Conservation (phyloP, 202 grass and related monocot genomes). For the Musa balbisiana region DNA sequence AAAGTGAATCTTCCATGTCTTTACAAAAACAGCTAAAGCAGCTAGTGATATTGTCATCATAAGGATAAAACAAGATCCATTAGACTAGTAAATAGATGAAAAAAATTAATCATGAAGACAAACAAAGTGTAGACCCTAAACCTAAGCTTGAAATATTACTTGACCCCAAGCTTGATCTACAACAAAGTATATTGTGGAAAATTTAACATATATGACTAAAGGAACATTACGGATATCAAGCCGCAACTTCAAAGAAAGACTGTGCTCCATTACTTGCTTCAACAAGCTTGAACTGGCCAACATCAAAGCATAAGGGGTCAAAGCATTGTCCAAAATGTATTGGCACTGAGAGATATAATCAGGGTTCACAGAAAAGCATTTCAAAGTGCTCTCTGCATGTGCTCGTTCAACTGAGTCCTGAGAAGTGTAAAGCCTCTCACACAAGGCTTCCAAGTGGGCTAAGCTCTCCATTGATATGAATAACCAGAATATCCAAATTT, state of each 20-base stretch:
- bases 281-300: slow-evolving; percentile 97
- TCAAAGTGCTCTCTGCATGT: slow-evolving; percentile 89
- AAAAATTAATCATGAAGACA: not conserved
- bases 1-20: slow-evolving; percentile 11
- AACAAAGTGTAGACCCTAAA: not conserved
- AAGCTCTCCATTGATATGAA: slow-evolving; percentile 89
- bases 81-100: not conserved
- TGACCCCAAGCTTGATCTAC: not conserved
- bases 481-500: slow-evolving; percentile 41
- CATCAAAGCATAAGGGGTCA: slow-evolving; percentile 97
- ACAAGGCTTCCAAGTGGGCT: slow-evolving; percentile 94
- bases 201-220: slow-evolving; percentile 35
- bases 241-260: slow-evolving; percentile 73
- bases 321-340: slow-evolving; percentile 99
- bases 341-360: slow-evolving; percentile 98
- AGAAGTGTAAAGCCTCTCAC: slow-evolving; percentile 99
- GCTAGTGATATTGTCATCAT: slow-evolving; percentile 6
- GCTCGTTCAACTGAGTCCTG: slow-evolving; percentile 89
- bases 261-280: slow-evolving; percentile 92
- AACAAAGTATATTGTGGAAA: slow-evolving; percentile 22
- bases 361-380: slow-evolving; percentile 98
- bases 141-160: not conserved
- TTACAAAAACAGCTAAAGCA: slow-evolving; percentile 14
- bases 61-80: slow-evolving; percentile 12
- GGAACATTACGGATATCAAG: slow-evolving; percentile 98